Conservation (phyloP, 2,329 filamentous ascomycete species). For the Alternaria sp. region DNA sequence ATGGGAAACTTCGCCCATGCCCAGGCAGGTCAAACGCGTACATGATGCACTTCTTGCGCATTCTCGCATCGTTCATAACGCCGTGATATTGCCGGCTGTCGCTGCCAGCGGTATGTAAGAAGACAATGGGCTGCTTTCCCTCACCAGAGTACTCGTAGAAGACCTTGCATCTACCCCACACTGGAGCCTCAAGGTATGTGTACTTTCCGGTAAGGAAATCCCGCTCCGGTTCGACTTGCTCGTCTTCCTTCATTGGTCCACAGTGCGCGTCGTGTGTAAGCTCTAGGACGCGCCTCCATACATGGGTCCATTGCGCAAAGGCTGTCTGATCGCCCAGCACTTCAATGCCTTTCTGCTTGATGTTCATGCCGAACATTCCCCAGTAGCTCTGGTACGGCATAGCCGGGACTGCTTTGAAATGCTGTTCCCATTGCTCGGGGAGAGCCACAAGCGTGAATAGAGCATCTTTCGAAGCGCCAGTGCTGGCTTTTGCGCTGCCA, state of each 20-base stretch:
- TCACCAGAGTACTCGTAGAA: constrained; percentile 60
- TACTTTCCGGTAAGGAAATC: constrained; percentile 60
- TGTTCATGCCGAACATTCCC: constrained; percentile 59
- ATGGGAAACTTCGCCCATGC: constrained; percentile 59
- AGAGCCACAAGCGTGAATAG: constrained; percentile 53
- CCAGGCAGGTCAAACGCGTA: constrained; percentile 60
- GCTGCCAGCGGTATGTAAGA: constrained; percentile 57
- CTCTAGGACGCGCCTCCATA: constrained; percentile 59
- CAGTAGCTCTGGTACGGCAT: constrained; percentile 58
- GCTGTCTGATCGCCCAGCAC: constrained; percentile 57
- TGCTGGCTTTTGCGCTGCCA: constrained; percentile 38
- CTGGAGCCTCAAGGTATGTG: constrained; percentile 55
- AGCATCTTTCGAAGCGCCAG: constrained; percentile 43
- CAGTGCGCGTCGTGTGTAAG: constrained; percentile 58
- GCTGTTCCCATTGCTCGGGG: constrained; percentile 58
- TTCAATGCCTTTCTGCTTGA: constrained; percentile 59
- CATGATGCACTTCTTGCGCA: constrained; percentile 60
- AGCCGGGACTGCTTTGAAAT: constrained; percentile 55
- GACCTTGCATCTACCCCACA: constrained; percentile 60
- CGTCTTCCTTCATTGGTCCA: constrained; percentile 54
- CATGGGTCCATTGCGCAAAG: constrained; percentile 57
- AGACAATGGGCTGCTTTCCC: constrained; percentile 57
- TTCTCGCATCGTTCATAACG: constrained; percentile 59
- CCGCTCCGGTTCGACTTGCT: constrained; percentile 46
- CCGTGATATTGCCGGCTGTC: constrained; percentile 61